Percentiles rank a stretch among this genome's conserved stretches.
These are phyloP conservation scores for Sporothrix humicola DNA, from an alignment of 2,329 filamentous ascomycete genomes.

Conservation along the genomic window DNA sequence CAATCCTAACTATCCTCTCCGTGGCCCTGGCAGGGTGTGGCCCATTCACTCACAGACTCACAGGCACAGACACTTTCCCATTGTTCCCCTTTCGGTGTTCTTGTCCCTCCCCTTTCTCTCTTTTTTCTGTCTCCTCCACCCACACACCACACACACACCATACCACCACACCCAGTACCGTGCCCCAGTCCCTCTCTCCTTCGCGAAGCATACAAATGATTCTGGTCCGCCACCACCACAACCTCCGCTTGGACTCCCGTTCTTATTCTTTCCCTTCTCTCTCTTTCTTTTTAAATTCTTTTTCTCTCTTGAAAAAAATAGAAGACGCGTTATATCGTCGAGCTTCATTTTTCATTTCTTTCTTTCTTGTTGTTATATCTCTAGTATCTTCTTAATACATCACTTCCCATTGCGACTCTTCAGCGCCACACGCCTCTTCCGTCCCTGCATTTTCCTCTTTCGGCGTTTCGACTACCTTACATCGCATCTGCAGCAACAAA, in stretches of 20 bases:
- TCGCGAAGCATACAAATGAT: constrained; percentile 30
- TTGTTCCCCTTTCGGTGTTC: constrained; percentile 16
- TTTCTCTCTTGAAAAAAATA: neutral
- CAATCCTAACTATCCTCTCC: neutral
- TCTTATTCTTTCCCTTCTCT: constrained; percentile 5
- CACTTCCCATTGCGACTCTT: neutral
- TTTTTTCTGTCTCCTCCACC: constrained; percentile 7
- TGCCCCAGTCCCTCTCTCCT: neutral
- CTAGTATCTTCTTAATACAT: constrained; percentile 7
- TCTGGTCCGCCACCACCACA: constrained; percentile 26
- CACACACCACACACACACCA: neutral
- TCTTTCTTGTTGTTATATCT: constrained; percentile 17
- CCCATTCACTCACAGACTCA: neutral
- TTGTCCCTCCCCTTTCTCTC: neutral
- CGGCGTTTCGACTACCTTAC: constrained; percentile 1
- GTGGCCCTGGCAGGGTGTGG: neutral
- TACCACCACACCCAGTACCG: neutral
- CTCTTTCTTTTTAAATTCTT: neutral
- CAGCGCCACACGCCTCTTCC: neutral
- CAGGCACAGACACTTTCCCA: constrained; percentile 22
- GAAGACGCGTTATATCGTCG: constrained; percentile 5
- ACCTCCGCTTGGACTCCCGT: constrained; percentile 19
- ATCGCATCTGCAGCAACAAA: constrained; percentile 20
- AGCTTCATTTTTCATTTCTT: neutral
- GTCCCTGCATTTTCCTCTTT: constrained; percentile 24